These are phyloP conservation scores for Ophidiomyces ophidiicola DNA, from an alignment of 2,329 filamentous ascomycete genomes.

Conservation along the genomic window DNA sequence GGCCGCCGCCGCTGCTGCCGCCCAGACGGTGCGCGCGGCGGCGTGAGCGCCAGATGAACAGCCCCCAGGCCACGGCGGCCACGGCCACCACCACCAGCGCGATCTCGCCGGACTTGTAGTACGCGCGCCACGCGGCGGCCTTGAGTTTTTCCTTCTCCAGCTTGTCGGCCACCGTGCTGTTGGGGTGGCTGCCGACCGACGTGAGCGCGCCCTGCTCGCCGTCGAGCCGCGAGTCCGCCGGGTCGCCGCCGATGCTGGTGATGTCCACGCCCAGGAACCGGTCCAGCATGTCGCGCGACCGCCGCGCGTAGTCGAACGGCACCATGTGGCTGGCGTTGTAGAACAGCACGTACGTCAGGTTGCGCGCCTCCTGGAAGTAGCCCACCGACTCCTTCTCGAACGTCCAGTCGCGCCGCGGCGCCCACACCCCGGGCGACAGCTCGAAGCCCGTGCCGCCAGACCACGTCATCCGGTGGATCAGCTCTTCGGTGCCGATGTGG, in stretches of 20 bases:
- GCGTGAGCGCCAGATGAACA: constrained; percentile 49
- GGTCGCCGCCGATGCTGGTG: constrained; percentile 67
- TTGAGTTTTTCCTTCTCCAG: constrained; percentile 62
- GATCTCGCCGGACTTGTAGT: constrained; percentile 74
- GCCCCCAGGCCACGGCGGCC: constrained; percentile 62
- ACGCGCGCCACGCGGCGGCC: constrained; percentile 76
- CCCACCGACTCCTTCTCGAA: constrained; percentile 82
- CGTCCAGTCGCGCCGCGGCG: constrained; percentile 84
- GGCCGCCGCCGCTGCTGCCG: no score
- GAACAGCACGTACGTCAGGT: constrained; percentile 89
- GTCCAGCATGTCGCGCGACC: constrained; percentile 90
- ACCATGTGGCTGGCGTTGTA: constrained; percentile 98
- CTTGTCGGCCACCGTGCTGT: constrained; percentile 54
- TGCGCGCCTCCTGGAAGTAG: constrained; percentile 87
- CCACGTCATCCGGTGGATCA: constrained; percentile 87
- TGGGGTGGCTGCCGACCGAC: constrained; percentile 61
- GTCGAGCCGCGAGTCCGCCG: constrained; percentile 68
- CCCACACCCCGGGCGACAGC: constrained; percentile 71
- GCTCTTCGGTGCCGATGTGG: constrained; percentile 78
- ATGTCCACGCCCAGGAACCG: constrained; percentile 93
- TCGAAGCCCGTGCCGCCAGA: constrained; percentile 88
- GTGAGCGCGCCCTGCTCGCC: constrained; percentile 71
- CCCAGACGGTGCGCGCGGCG: no score
- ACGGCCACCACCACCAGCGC: constrained; percentile 71
- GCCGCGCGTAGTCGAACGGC: constrained; percentile 79